Percentiles rank a stretch among this genome's conserved stretches.
Evolutionary conservation across 2,329 filamentous ascomycete species (phyloP).

Genomic region (Hypocreales sp.): DNA sequence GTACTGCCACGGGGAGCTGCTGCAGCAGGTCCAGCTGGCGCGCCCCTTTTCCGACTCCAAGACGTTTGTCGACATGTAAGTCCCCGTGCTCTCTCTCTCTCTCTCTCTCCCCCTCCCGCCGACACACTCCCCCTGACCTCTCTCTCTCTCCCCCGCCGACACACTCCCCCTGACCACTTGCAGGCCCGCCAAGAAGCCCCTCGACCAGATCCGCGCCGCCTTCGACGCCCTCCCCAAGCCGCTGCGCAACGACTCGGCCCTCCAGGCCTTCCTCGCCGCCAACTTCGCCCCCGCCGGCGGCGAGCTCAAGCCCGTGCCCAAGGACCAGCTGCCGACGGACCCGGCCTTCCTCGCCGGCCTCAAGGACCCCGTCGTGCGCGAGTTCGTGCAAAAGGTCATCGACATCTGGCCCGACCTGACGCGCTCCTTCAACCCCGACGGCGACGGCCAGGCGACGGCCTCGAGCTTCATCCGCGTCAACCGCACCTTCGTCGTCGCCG

Average conservation of each 20-base stretch:
- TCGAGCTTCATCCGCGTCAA: slow-evolving; percentile 52
- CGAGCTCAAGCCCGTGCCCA: slow-evolving; percentile 40
- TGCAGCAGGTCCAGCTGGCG: slow-evolving; percentile 47
- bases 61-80: slow-evolving; percentile 55
- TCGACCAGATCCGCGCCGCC: slow-evolving; percentile 44
- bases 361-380: slow-evolving; percentile 38
- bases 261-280: slow-evolving; percentile 43
- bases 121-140: too few species aligned
- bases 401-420: slow-evolving; percentile 56
- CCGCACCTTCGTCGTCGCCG: slow-evolving; percentile 54
- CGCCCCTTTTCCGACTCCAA: slow-evolving; percentile 51
- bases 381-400: slow-evolving; percentile 49
- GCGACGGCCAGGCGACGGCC: slow-evolving; percentile 26
- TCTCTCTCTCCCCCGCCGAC: background rate
- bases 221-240: slow-evolving; percentile 45
- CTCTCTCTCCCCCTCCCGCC: too few species aligned
- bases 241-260: slow-evolving; percentile 44
- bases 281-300: slow-evolving; percentile 50
- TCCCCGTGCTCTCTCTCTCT: too few species aligned
- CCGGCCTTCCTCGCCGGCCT: slow-evolving; percentile 42
- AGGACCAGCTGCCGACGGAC: slow-evolving; percentile 34
- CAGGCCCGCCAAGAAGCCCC: slow-evolving; percentile 14
- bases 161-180: background rate
- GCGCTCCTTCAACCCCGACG: slow-evolving; percentile 42
- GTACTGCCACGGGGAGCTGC: slow-evolving; percentile 51